Conservation (phyloP, 1,284 basidiomycete genomes). For the Sphaerobolus stellatus region DNA sequence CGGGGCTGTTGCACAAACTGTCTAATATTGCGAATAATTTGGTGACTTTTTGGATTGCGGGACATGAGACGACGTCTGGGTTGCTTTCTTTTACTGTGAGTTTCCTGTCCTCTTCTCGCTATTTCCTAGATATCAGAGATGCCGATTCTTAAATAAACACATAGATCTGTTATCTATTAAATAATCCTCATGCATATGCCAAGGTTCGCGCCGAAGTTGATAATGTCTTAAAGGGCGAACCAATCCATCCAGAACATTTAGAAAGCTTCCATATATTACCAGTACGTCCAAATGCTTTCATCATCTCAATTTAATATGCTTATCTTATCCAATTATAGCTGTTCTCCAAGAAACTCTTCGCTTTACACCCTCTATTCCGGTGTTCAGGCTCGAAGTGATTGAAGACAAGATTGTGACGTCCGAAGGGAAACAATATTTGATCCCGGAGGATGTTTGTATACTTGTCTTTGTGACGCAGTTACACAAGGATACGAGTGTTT, state of each 20-base stretch:
- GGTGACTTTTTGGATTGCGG: slow-evolving; percentile 55
- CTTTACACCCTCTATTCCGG: slow-evolving; percentile 42
- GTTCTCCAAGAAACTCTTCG: slow-evolving; percentile 51
- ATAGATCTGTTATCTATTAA: too few relatives aligned
- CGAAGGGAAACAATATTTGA: slow-evolving; percentile 39
- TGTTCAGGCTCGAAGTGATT: slow-evolving; percentile 33
- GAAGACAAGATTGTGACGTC: slow-evolving; percentile 36
- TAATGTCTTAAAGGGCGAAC: slow-evolving; percentile 39
- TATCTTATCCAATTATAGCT: slow-evolving; percentile 27
- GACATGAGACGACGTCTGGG: slow-evolving; percentile 52
- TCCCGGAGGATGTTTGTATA: slow-evolving; percentile 36
- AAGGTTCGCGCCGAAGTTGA: slow-evolving; percentile 50
- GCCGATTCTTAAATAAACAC: slow-evolving; percentile 34
- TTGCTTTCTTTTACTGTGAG: slow-evolving; percentile 35
- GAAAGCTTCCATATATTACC: slow-evolving; percentile 43
- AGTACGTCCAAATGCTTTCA: too few relatives aligned
- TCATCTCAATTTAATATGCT: too few relatives aligned
- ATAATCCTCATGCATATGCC: slow-evolving; percentile 42
- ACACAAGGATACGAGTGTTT: slow-evolving; percentile 46
- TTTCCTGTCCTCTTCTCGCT: neutral
- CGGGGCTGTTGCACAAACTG: too few relatives aligned
- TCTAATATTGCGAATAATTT: slow-evolving; percentile 49
- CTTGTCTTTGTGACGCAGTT: slow-evolving; percentile 33
- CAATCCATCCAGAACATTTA: slow-evolving; percentile 39
- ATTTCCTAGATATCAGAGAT: neutral